These are phyloP conservation scores for Zygotorulaspora sp. DNA, from an alignment of 805 yeast genomes.

Conservation along the genomic window DNA sequence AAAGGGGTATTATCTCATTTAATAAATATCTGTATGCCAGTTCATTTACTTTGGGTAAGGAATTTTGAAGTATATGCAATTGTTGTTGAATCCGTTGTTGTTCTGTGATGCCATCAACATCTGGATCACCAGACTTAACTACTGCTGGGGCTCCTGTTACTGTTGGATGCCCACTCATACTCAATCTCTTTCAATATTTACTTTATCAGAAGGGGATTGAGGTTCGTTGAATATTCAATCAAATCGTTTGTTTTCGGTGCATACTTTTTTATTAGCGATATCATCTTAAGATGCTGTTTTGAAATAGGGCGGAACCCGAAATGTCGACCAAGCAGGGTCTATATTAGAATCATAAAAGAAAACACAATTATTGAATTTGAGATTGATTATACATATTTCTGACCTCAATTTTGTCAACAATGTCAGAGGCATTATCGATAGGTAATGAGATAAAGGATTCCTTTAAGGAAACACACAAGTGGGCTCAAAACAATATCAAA, in stretches of 20 bases:
- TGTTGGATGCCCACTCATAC: too few relatives aligned
- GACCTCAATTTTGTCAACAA: slow-evolving; percentile 6
- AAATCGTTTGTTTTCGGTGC: too few relatives aligned
- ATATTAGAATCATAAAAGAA: too few relatives aligned
- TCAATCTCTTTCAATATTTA: slow-evolving; percentile 1
- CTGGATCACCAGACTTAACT: slow-evolving; percentile 2
- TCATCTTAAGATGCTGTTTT: too few relatives aligned
- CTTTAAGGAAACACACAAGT: slow-evolving; percentile 67
- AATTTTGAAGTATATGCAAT: slow-evolving; percentile 29
- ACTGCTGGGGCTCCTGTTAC: slow-evolving; percentile 4
- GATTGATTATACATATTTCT: background rate
- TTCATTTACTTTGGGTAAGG: slow-evolving; percentile 45
- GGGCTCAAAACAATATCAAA: slow-evolving; percentile 69
- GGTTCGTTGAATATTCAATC: too few relatives aligned
- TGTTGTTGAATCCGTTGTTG: slow-evolving; percentile 28
- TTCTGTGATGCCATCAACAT: slow-evolving; percentile 17
- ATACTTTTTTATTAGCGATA: too few relatives aligned
- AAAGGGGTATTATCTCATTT: slow-evolving; percentile 71
- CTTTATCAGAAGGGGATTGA: too few relatives aligned
- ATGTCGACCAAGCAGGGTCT: too few relatives aligned
- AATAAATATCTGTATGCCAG: slow-evolving; percentile 58
- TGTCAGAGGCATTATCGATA: slow-evolving; percentile 37
- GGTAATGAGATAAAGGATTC: slow-evolving; percentile 80
- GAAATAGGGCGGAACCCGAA: too few relatives aligned
- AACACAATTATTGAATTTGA: too few relatives aligned